Evolutionary conservation across 768 basidiomycete species (phyloP).

Genomic region (Kwoniella pini): DNA sequence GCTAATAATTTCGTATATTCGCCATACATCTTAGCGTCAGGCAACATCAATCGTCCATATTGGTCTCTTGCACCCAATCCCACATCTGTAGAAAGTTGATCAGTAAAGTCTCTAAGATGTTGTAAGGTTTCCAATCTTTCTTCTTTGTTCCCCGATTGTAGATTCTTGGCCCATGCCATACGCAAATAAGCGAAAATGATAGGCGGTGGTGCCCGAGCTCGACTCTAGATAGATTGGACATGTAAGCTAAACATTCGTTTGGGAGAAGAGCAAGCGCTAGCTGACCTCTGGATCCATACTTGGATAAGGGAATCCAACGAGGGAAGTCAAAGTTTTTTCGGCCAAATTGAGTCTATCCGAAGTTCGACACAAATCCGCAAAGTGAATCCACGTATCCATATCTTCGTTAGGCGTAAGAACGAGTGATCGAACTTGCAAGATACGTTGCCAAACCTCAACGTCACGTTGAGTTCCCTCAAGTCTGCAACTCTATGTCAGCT

Average conservation of each 20-base stretch:
- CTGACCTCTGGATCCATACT: slow-evolving; percentile 40
- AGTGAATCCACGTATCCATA: slow-evolving; percentile 98
- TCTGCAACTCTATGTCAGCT: slow-evolving; percentile 56
- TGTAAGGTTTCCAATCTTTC: slow-evolving; percentile 64
- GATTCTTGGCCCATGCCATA: slow-evolving; percentile 88
- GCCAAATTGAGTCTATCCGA: slow-evolving; percentile 91
- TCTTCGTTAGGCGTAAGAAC: slow-evolving; percentile 92
- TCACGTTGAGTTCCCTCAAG: slow-evolving; percentile 95
- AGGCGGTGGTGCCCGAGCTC: slow-evolving; percentile 78
- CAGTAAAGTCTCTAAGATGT: slow-evolving; percentile 79
- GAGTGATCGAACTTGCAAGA: slow-evolving; percentile 90
- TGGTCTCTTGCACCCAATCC: slow-evolving; percentile 62
- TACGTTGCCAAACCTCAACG: slow-evolving; percentile 98
- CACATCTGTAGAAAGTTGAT: slow-evolving; percentile 73
- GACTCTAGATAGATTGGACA: slow-evolving; percentile 24
- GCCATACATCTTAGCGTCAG: slow-evolving; percentile 55
- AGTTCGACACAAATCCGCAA: slow-evolving; percentile 95
- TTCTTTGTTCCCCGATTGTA: slow-evolving; percentile 58
- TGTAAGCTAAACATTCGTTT: slow-evolving; percentile 1
- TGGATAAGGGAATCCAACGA: slow-evolving; percentile 63
- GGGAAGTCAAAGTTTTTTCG: slow-evolving; percentile 92
- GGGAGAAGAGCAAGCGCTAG: not conserved
- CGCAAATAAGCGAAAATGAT: slow-evolving; percentile 96
- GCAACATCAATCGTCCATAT: slow-evolving; percentile 55
- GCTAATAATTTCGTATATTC: slow-evolving; percentile 86